A percentile compares a stretch with the other conserved stretches of the same genome.
Evolutionary conservation across 2,329 filamentous ascomycete species (phyloP).

Genomic region (Pleomassaria siparia): DNA sequence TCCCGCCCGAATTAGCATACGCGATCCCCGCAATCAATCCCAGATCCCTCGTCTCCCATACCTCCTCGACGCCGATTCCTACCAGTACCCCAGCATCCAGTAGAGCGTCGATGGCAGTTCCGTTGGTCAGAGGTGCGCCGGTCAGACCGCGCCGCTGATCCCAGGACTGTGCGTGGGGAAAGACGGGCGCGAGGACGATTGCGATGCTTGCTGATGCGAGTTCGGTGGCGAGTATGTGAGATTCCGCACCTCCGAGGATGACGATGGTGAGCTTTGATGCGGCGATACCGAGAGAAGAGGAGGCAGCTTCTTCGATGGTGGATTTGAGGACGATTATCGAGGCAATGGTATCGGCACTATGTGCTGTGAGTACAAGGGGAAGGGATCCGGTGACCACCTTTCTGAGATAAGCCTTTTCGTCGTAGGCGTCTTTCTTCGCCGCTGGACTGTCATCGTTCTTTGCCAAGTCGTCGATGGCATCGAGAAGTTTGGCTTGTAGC

Average conservation of each 20-base stretch:
- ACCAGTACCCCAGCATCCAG: slow-evolving; percentile 60
- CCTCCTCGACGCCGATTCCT: slow-evolving; percentile 62
- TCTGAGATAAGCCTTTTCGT: slow-evolving; percentile 52
- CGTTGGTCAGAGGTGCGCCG: slow-evolving; percentile 67
- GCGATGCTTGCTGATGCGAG: slow-evolving; percentile 59
- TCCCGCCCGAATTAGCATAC: slow-evolving; percentile 58
- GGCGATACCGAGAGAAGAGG: slow-evolving; percentile 26
- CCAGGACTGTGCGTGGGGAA: slow-evolving; percentile 59
- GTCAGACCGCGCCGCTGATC: slow-evolving; percentile 63
- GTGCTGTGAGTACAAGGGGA: slow-evolving; percentile 60
- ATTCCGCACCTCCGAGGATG: slow-evolving; percentile 65
- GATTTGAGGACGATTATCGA: slow-evolving; percentile 61
- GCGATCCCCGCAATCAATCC: slow-evolving; percentile 63
- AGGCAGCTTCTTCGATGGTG: slow-evolving; percentile 50
- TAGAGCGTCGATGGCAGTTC: slow-evolving; percentile 61
- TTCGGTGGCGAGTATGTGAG: slow-evolving; percentile 60
- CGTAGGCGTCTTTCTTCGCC: slow-evolving; percentile 12
- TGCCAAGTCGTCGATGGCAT: slow-evolving; percentile 45
- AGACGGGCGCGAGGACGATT: slow-evolving; percentile 62
- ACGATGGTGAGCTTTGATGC: slow-evolving; percentile 51
- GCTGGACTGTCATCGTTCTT: slow-evolving; percentile 34
- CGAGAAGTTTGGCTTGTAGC: slow-evolving; percentile 57
- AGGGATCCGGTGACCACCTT: slow-evolving; percentile 57
- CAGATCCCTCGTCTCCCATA: slow-evolving; percentile 64
- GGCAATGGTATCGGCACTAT: slow-evolving; percentile 66